Conservation (phyloP, 108 stramenopile species). For the Tribonema minus region DNA sequence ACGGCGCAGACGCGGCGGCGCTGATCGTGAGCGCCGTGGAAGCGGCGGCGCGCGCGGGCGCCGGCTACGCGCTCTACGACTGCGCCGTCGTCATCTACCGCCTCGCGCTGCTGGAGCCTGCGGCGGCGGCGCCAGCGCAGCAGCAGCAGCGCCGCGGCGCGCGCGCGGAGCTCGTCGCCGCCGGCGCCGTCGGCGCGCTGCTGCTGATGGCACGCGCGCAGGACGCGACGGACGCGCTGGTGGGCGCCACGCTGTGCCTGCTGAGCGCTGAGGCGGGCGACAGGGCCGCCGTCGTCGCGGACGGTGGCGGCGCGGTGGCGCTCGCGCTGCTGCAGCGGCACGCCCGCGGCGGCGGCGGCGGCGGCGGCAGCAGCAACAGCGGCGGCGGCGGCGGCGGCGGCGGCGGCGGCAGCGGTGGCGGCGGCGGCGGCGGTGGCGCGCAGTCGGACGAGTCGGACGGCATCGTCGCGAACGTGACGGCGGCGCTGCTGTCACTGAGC, state of each 20-base stretch:
- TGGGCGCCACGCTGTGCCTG: constrained; percentile 29
- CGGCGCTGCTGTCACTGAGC: background rate
- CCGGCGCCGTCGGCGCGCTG: constrained; percentile 20
- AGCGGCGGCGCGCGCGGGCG: constrained; percentile 1
- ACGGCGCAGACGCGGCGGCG: constrained; percentile 8
- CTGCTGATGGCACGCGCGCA: constrained; percentile 20
- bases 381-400: no score
- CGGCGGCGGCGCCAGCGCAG: no score
- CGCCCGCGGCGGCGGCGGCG: no score
- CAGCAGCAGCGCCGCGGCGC: background rate
- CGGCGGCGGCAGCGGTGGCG: no score
- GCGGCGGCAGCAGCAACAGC: no score
- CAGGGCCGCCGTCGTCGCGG: background rate
- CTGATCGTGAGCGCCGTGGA: constrained; percentile 5
- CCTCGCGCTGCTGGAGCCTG: no score
- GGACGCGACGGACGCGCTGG: constrained; percentile 9
- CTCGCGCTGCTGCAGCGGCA: no score
- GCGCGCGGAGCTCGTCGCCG: constrained; percentile 15
- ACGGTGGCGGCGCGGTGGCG: background rate
- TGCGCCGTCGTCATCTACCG: constrained; percentile 21
- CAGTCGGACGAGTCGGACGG: no score
- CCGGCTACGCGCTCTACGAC: constrained; percentile 5
- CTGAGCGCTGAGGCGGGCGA: constrained; percentile 18
- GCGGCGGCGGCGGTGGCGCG: no score
- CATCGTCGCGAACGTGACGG: background rate